Percentiles rank a stretch among this genome's conserved stretches.
Conservation (phyloP, 1,139 yeast genomes). For the Waltiozyma sp. region DNA sequence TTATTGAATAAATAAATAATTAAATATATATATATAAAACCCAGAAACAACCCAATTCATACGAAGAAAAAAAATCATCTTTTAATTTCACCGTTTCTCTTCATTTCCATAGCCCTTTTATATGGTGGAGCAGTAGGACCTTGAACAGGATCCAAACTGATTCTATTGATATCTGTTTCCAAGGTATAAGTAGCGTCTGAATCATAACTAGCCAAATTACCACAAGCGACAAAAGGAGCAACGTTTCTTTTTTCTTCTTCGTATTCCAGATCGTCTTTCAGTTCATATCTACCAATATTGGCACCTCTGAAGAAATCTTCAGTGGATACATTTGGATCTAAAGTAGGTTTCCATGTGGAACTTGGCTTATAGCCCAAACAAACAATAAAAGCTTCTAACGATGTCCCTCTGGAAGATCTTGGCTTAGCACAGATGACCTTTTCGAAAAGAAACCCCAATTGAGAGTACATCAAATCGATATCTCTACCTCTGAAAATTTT, state of each 20-base stretch:
- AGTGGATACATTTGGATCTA: constrained; percentile 50
- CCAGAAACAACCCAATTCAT: not conserved
- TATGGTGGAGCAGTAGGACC: constrained; percentile 96
- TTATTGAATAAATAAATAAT: not conserved
- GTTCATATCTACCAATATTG: constrained; percentile 40
- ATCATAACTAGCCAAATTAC: constrained; percentile 77
- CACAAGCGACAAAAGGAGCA: constrained; percentile 90
- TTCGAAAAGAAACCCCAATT: constrained; percentile 73
- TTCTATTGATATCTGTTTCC: constrained; percentile 27
- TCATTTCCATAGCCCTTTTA: constrained; percentile 80
- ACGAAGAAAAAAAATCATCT: constrained; percentile 6
- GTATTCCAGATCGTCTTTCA: constrained; percentile 26
- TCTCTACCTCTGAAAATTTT: constrained; percentile 94
- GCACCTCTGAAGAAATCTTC: constrained; percentile 73
- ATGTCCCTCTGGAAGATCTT: constrained; percentile 85
- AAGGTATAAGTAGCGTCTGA: constrained; percentile 89
- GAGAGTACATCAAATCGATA: constrained; percentile 82
- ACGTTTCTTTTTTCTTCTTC: constrained; percentile 56
- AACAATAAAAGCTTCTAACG: constrained; percentile 87
- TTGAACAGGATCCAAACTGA: constrained; percentile 79
- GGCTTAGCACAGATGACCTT: constrained; percentile 93
- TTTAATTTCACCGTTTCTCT: constrained; percentile 51
- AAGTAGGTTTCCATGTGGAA: constrained; percentile 65
- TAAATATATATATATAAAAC: no score
- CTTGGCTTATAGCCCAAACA: constrained; percentile 82